Conservation (phyloP, 495 filamentous ascomycete species). For the Cercophora samala region DNA sequence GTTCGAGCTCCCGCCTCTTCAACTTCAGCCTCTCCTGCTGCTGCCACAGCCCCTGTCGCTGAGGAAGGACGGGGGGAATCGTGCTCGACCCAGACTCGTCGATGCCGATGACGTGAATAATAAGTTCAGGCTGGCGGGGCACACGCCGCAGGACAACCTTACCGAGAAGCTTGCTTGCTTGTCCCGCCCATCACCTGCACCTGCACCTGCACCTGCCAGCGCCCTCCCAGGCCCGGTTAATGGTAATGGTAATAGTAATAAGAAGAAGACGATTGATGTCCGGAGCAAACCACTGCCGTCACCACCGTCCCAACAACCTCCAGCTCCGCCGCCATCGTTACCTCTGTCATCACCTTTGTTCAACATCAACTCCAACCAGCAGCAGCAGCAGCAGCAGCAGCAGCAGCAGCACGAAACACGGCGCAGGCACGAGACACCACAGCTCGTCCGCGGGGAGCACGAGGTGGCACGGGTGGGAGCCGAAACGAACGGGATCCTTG, state of each 20-base stretch:
- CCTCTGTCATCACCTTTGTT: background rate
- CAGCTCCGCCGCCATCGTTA: too few relatives aligned
- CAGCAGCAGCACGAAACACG: background rate
- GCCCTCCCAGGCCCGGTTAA: background rate
- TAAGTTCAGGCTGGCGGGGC: conserved; percentile 7
- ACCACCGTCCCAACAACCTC: background rate
- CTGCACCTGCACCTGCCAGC: conserved; percentile 6
- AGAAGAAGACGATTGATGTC: background rate
- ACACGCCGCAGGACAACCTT: conserved; percentile 15
- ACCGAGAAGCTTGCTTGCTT: conserved; percentile 11
- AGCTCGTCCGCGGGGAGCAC: conserved; percentile 25
- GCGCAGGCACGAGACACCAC: conserved; percentile 18
- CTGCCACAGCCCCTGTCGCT: background rate
- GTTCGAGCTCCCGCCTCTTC: background rate
- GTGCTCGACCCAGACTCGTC: background rate
- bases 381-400: background rate
- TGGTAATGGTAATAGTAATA: conserved; percentile 11
- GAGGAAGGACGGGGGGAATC: background rate
- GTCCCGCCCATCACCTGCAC: conserved; percentile 8
- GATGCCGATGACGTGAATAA: background rate
- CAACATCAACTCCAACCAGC: background rate
- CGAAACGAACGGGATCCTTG: conserved; percentile 44
- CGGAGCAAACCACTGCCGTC: background rate
- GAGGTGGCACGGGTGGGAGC: conserved; percentile 37
- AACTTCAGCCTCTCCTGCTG: background rate